Percentiles rank a stretch among this genome's conserved stretches.
Evolutionary conservation across 2,329 filamentous ascomycete species (phyloP).

Genomic region (Hymenotorrendiella dingleyae): DNA sequence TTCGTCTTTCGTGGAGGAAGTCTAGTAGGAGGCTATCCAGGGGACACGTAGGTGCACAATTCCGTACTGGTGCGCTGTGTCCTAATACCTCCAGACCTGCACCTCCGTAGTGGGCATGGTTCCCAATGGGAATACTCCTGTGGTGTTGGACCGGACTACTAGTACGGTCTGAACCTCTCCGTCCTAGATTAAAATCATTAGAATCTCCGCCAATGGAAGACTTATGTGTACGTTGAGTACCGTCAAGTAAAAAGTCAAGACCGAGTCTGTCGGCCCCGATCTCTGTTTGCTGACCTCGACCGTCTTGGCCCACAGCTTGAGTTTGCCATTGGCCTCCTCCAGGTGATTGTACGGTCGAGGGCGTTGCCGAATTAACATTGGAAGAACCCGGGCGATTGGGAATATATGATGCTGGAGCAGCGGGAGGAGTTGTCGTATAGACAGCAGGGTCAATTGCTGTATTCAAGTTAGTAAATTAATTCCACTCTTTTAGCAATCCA

Average conservation of each 20-base stretch:
- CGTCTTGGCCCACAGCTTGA: slow-evolving; percentile 27
- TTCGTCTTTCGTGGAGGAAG: slow-evolving; percentile 65
- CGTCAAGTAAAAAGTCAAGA: slow-evolving; percentile 66
- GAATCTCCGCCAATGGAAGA: slow-evolving; percentile 45
- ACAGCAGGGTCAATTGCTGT: slow-evolving; percentile 15
- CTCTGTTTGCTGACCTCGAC: slow-evolving; percentile 50
- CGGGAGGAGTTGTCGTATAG: slow-evolving; percentile 18
- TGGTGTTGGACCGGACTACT: slow-evolving; percentile 17
- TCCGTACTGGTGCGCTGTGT: slow-evolving; percentile 40
- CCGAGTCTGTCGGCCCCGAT: slow-evolving; percentile 62
- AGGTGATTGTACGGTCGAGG: slow-evolving; percentile 36
- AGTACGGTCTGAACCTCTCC: slow-evolving; percentile 10
- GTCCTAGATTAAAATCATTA: slow-evolving; percentile 22
- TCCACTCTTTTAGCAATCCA: too few species aligned
- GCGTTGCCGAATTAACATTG: slow-evolving; percentile 34
- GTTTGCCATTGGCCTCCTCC: slow-evolving; percentile 28
- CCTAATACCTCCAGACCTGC: slow-evolving; percentile 26
- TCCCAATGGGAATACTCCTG: slow-evolving; percentile 21
- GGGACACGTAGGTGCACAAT: slow-evolving; percentile 64
- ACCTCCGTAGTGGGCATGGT: slow-evolving; percentile 23
- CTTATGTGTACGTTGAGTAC: slow-evolving; percentile 47
- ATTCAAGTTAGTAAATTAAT: slow-evolving; percentile 1
- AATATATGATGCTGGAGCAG: slow-evolving; percentile 19
- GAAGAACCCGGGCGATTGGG: slow-evolving; percentile 27
- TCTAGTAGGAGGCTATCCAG: slow-evolving; percentile 75